Percentiles rank a stretch among this genome's conserved stretches.
phyloP scores from a whole-genome alignment of 2,329 filamentous ascomycete genomes.

The Orbilia javanica region DNA sequence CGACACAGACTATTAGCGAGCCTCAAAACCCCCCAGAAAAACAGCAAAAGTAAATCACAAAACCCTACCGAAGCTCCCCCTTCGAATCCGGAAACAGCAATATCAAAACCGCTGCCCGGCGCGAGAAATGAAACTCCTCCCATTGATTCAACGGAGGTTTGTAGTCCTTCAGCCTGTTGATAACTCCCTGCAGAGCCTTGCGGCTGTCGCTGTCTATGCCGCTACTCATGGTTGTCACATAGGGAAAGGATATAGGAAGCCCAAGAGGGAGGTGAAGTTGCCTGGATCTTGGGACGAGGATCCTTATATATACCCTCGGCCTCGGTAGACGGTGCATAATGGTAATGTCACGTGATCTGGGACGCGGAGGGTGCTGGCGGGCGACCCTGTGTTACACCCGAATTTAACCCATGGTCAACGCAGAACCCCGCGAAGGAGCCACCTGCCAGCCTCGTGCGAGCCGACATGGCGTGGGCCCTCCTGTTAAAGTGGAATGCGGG shows the following conservation, averaged over 20 bases:
- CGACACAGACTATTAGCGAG: constrained; percentile 34
- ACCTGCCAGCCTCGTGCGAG: neutral
- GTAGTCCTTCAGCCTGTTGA: constrained; percentile 52
- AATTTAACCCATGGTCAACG: constrained; percentile 45
- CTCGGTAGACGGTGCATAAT: constrained; percentile 49
- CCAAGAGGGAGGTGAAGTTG: constrained; percentile 22
- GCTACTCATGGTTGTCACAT: constrained; percentile 36
- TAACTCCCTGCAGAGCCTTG: constrained; percentile 43
- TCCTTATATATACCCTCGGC: too few species aligned
- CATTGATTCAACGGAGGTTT: constrained; percentile 57
- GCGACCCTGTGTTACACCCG: constrained; percentile 16
- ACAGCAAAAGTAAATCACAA: neutral
- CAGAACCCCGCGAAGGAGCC: constrained; percentile 1
- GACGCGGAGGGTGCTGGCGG: neutral
- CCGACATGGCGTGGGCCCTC: neutral
- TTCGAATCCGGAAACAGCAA: constrained; percentile 86
- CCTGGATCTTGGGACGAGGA: constrained; percentile 25
- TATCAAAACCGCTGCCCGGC: constrained; percentile 87
- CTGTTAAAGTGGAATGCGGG: neutral
- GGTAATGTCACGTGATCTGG: constrained; percentile 48
- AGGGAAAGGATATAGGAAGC: constrained; percentile 19
- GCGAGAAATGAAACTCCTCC: constrained; percentile 52
- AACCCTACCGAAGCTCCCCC: constrained; percentile 78
- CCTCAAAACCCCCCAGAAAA: constrained; percentile 5
- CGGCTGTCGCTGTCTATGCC: constrained; percentile 26